Evolutionary conservation across 345 rosid species (phyloP), one percentile per base, ranked within the genome.

Genomic region (Clarkia xantiana): DNA sequence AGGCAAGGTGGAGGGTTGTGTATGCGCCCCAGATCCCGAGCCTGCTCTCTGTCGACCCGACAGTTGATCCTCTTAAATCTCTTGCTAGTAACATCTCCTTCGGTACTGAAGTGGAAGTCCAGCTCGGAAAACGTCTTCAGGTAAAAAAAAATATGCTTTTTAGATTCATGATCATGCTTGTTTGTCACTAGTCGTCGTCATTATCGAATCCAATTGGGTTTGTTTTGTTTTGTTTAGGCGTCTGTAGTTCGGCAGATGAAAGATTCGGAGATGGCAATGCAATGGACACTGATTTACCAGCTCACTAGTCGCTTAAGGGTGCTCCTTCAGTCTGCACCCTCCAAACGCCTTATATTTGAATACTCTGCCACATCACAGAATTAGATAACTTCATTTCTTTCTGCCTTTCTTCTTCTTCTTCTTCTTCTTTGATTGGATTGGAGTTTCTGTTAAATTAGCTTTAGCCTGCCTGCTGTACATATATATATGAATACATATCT

Each of bases 11-110:
- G 98, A 91, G 96, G 71, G 71, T 91, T 44, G 96, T 86, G 44
- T 91, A 91, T 65, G 93, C 98, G 13, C 97, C 97, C 2, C 95
- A 86, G 69, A 90, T 91, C 71, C 93, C 98, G 44, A 86, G 89
- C 63, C 73, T 91, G 67, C 98, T 91, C 57, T 91, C 98, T 29
- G 94, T 83, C 45, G 94, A 91, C 76, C 95, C 97, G 8, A 81
- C 94, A 0, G 57, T 77, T 11, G 96, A 91, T 72, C 98, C 96
- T 71, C 77, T 91, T 44, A 91, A 83, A 68, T 86, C 94, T 51
- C 66, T 86, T 19, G 98, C 98, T 10, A 84, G 73, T 62, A 91
- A 79, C 44, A 81, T 91, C 45, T 79, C 98, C 4, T 79, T 78
- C 17, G 96, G 96, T 53, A 79, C 96, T 0, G 96, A 91, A 72